Evolutionary conservation across 371 early-diverging fungal genomes (phyloP).

Genomic region (Actinomortierella wolfii): DNA sequence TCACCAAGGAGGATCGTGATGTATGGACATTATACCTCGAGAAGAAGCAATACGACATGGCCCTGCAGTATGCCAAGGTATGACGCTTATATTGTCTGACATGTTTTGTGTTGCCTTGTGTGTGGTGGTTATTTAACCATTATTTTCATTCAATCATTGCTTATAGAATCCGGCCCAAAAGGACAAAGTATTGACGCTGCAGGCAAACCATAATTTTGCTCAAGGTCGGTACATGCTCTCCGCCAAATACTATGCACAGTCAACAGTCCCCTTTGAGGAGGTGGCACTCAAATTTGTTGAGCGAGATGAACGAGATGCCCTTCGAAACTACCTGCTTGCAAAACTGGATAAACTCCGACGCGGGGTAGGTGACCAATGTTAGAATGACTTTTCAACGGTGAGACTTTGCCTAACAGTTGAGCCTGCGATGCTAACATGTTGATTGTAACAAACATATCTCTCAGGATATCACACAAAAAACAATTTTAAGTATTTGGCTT

Average conservation of each 20-base stretch:
- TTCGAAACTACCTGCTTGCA: constrained; percentile 73
- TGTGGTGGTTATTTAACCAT: neutral
- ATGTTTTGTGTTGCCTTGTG: neutral
- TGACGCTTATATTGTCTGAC: neutral
- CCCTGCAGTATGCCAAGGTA: constrained; percentile 78
- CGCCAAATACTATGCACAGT: constrained; percentile 86
- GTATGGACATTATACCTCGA: constrained; percentile 89
- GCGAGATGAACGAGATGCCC: constrained; percentile 72
- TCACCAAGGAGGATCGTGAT: constrained; percentile 89
- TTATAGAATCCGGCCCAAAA: constrained; percentile 66
- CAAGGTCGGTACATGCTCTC: constrained; percentile 75
- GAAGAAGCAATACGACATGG: constrained; percentile 73
- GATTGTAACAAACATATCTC: neutral
- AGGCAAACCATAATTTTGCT: constrained; percentile 85
- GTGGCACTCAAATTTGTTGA: constrained; percentile 83
- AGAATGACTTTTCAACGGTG: neutral
- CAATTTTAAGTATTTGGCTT: constrained; percentile 86
- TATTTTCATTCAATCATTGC: neutral
- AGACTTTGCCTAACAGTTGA: no score
- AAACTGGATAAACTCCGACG: constrained; percentile 66
- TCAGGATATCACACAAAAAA: constrained; percentile 82
- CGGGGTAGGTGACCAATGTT: constrained; percentile 49
- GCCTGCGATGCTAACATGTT: no score
- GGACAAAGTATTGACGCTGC: constrained; percentile 78
- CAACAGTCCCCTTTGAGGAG: constrained; percentile 84